Conservation (phyloP, 768 basidiomycete genomes). For the Russula compacta region DNA sequence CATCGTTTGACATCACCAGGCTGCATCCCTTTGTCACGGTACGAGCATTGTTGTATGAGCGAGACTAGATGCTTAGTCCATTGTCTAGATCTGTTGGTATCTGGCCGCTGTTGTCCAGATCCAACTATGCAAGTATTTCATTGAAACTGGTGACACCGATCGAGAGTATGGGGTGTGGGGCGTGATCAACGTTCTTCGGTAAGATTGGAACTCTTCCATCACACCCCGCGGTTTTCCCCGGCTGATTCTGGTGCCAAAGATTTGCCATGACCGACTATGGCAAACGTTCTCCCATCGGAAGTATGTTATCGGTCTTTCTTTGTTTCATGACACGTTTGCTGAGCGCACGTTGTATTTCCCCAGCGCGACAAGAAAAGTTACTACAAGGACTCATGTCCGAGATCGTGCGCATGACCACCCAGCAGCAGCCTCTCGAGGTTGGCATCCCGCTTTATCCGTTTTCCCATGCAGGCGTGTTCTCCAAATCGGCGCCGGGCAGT, state of each 20-base stretch:
- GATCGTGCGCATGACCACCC: slow-evolving; percentile 73
- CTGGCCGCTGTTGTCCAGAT: slow-evolving; percentile 82
- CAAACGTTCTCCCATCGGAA: slow-evolving; percentile 69
- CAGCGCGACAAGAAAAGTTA: slow-evolving; percentile 76
- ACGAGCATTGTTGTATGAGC: slow-evolving; percentile 23
- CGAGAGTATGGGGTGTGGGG: slow-evolving; percentile 77
- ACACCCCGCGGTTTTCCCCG: neutral
- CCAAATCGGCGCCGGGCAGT: slow-evolving; percentile 34
- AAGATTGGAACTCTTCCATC: slow-evolving; percentile 17
- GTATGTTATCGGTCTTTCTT: slow-evolving; percentile 36
- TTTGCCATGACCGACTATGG: slow-evolving; percentile 83
- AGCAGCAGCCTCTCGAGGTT: slow-evolving; percentile 71
- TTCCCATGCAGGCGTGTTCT: slow-evolving; percentile 57
- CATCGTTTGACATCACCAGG: slow-evolving; percentile 70
- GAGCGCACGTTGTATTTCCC: neutral
- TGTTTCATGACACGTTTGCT: neutral
- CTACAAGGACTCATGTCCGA: slow-evolving; percentile 79
- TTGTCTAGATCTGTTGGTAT: slow-evolving; percentile 76
- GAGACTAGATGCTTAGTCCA: neutral
- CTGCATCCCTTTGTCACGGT: slow-evolving; percentile 80
- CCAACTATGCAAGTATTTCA: slow-evolving; percentile 78
- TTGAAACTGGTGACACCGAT: slow-evolving; percentile 67
- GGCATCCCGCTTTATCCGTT: slow-evolving; percentile 76
- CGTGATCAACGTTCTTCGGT: slow-evolving; percentile 80
- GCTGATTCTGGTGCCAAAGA: slow-evolving; percentile 50